Percentiles rank a stretch among this genome's conserved stretches.
Conservation (phyloP, 23 red algal species). For the Gracilaria domingensis region DNA sequence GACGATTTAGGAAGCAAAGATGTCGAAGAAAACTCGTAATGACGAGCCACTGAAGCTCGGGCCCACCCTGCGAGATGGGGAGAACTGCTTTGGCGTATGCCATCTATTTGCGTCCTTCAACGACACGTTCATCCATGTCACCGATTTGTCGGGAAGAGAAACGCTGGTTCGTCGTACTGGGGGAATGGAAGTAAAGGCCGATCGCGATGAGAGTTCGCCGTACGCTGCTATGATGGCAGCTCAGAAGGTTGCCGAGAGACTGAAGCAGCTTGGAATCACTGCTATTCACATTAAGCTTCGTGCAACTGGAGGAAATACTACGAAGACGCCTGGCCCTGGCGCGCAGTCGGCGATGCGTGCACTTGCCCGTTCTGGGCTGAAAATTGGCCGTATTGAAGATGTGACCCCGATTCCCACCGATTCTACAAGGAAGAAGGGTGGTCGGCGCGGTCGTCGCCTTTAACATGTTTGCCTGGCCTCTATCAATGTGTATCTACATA, state of each 20-base stretch:
- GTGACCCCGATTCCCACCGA: constrained; percentile 98
- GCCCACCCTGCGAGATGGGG: constrained; percentile 89
- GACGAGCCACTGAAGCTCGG: constrained; percentile 74
- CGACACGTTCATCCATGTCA: constrained; percentile 99
- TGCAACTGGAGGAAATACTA: constrained; percentile 92
- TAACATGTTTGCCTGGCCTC: constrained; percentile 72
- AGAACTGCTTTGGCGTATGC: constrained; percentile 93
- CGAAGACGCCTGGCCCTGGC: constrained; percentile 93
- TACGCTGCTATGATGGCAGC: constrained; percentile 99
- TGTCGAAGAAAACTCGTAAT: constrained; percentile 81
- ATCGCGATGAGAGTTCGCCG: constrained; percentile 99
- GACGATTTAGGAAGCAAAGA: constrained; percentile 17
- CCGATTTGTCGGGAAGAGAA: constrained; percentile 97
- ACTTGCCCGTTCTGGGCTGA: constrained; percentile 94
- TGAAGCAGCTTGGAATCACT: constrained; percentile 97
- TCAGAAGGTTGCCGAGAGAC: constrained; percentile 97
- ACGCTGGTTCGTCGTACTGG: constrained; percentile 98
- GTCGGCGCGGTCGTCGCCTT: constrained; percentile 92
- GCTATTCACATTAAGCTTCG: constrained; percentile 99
- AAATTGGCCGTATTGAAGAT: constrained; percentile 99
- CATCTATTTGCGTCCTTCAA: constrained; percentile 99
- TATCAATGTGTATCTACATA: neutral
- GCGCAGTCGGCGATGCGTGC: constrained; percentile 99
- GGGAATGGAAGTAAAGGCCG: constrained; percentile 99
- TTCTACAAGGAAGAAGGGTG: constrained; percentile 98